Conservation (phyloP, 2,329 filamentous ascomycete species). For the Tolypocladium endophyticum region DNA sequence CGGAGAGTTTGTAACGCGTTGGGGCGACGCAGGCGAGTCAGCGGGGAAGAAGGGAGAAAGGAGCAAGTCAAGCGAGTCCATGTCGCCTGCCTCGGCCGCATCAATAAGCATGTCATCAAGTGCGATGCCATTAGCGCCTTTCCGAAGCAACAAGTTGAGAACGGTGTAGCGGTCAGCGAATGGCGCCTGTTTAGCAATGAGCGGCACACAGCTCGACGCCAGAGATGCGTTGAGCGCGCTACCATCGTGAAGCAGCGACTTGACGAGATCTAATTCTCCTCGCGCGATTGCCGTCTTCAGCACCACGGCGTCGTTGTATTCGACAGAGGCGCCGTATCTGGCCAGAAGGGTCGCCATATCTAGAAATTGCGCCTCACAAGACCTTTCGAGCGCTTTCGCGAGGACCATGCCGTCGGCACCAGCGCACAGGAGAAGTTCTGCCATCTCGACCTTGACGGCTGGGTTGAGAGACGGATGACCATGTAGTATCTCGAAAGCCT, state of each 20-base stretch:
- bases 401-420: conserved; percentile 43
- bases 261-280: conserved; percentile 34
- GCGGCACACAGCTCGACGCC: conserved; percentile 39
- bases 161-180: conserved; percentile 34
- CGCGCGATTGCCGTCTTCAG: conserved; percentile 35
- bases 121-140: conserved; percentile 36
- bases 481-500: conserved; percentile 38
- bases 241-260: conserved; percentile 34
- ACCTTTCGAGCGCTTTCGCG: conserved; percentile 35
- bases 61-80: conserved; percentile 35
- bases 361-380: conserved; percentile 37
- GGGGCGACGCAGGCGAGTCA: conserved; percentile 4
- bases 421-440: conserved; percentile 47
- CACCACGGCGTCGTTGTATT: conserved; percentile 39
- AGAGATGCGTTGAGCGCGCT: conserved; percentile 29
- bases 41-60: conserved; percentile 36
- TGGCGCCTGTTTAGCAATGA: conserved; percentile 35
- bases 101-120: conserved; percentile 41
- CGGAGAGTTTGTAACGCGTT: conserved; percentile 2
- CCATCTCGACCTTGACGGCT: conserved; percentile 38
- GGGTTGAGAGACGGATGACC: conserved; percentile 33
- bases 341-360: conserved; percentile 46
- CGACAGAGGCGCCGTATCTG: conserved; percentile 41
- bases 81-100: conserved; percentile 36
- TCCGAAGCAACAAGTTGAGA: conserved; percentile 34